Evolutionary conservation across 2,329 filamentous ascomycete genomes (phyloP), one percentile per base, ranked within the genome.

Genomic region (Pestalotiopsis sp.): DNA sequence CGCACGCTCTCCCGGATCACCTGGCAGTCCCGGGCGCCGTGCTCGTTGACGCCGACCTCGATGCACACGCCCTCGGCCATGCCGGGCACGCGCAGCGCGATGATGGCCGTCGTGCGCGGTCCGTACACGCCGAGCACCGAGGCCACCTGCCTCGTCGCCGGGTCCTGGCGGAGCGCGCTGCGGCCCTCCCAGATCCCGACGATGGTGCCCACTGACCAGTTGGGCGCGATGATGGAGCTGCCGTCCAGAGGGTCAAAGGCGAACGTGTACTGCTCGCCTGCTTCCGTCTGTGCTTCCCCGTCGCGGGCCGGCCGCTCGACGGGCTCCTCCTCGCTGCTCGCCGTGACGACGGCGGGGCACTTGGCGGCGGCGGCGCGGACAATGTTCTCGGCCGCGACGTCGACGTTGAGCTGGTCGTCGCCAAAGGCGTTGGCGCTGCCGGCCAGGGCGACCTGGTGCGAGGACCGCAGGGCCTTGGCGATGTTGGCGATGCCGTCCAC

Each of bases 191-290:
- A 91, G 52, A 91, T 78, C 7, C 89, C 88, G 17, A 90, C 78
- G 69, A 91, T 91, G 61, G 87, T 84, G 25, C 87, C 87, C 9
- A 89, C 87, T 0, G 85, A 82, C 86, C 86, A 89, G 74, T 89
- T 89, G 1, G 87, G 82, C 0, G 81, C 85, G 58, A 89, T 87
- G 73, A 89, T 89, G 70, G 86, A 90, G 76, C 86, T 89, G 12
- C 89, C 89, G 72, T 91, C 89, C 0, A 91, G 83, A 0, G 89
- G 89, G 72, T 91, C 89, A 72, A 91, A 91, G 0, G 87, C 88
- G 9, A 90, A 78, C 0, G 88, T 85, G 77, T 91, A 91, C 36
- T 79, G 74, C 72, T 89, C 65, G 14, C 20, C 85, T 2, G 67
- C 12, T 58, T 25, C 6, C 20, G 4, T 38, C 36, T n/a, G 52